phyloP scores from a whole-genome alignment of 78 protist species.

The Ministeria vibrans region DNA sequence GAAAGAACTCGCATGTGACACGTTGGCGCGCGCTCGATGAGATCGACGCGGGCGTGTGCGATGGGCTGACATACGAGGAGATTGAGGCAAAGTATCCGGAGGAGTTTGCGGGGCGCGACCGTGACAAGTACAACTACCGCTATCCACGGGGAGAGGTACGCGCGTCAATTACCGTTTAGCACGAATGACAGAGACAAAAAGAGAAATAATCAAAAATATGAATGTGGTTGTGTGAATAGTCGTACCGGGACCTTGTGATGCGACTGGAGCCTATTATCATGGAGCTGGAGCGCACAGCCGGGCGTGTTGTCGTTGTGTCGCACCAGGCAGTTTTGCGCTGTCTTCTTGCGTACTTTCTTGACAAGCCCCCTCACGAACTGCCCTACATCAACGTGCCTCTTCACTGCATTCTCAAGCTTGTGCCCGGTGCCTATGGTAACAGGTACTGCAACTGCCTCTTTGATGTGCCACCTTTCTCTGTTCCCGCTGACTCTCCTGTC shows the following conservation, averaged over 20 bases:
- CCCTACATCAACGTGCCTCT: constrained; percentile 55
- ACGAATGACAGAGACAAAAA: neutral
- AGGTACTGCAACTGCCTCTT: no score
- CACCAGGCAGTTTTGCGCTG: constrained; percentile 77
- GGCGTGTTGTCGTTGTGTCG: constrained; percentile 3
- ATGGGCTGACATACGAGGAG: constrained; percentile 87
- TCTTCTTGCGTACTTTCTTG: constrained; percentile 64
- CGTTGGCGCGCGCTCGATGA: constrained; percentile 79
- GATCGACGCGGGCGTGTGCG: constrained; percentile 88
- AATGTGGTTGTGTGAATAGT: constrained; percentile 19
- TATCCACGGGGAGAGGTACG: constrained; percentile 88
- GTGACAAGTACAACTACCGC: constrained; percentile 70
- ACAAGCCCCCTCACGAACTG: constrained; percentile 47
- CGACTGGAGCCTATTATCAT: constrained; percentile 80
- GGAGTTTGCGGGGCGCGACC: constrained; percentile 50
- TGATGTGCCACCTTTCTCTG: neutral
- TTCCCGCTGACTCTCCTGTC: neutral
- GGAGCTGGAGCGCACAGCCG: constrained; percentile 68
- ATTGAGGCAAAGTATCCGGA: constrained; percentile 48
- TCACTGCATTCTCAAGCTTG: constrained; percentile 58
- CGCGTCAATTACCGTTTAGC: no score
- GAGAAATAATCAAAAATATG: neutral
- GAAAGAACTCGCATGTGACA: neutral
- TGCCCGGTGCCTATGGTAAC: constrained; percentile 4
- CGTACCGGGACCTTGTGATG: constrained; percentile 70